Percentiles rank a stretch among this genome's conserved stretches.
These are phyloP conservation scores for Vanilla planifolia DNA, from an alignment of 106 monocot genomes.

Conservation along the genomic window DNA sequence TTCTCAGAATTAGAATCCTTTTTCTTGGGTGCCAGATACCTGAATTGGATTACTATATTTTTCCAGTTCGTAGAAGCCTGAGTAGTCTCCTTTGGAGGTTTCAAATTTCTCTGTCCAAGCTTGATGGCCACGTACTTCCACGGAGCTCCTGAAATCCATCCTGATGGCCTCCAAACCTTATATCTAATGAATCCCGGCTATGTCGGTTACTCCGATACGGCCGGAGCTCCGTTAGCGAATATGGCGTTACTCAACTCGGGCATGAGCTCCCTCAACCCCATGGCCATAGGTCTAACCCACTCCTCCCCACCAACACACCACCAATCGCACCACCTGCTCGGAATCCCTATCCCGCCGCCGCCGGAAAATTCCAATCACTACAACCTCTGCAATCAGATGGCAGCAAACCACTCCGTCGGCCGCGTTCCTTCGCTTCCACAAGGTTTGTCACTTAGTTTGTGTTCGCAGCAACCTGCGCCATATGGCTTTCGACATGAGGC, in stretches of 20 bases:
- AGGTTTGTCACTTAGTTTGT: conserved; percentile 55
- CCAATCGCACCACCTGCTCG: conserved; percentile 49
- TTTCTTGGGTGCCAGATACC: background rate
- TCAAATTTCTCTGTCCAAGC: no score
- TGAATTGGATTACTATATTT: background rate
- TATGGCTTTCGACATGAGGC: conserved; percentile 4
- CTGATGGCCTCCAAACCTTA: conserved; percentile 60
- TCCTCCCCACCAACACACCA: no score
- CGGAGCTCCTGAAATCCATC: conserved; percentile 50
- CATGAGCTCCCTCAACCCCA: conserved; percentile 28
- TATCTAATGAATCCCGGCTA: conserved; percentile 73
- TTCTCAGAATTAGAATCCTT: no score
- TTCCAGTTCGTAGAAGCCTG: no score
- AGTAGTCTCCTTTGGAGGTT: background rate
- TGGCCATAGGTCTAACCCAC: background rate
- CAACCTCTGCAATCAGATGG: conserved; percentile 26
- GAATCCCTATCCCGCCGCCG: conserved; percentile 40
- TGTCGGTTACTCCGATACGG: conserved; percentile 31
- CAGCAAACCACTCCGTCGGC: background rate
- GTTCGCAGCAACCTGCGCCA: conserved; percentile 16
- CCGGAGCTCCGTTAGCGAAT: conserved; percentile 27
- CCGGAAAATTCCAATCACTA: conserved; percentile 22
- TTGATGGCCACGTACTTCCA: conserved; percentile 70
- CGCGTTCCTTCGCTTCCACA: conserved; percentile 22
- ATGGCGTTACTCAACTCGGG: conserved; percentile 54